A percentile compares a stretch with the other conserved stretches of the same genome.
Evolutionary conservation across 2,329 filamentous ascomycete genomes (phyloP).

Genomic region (Colletotrichum cereale): DNA sequence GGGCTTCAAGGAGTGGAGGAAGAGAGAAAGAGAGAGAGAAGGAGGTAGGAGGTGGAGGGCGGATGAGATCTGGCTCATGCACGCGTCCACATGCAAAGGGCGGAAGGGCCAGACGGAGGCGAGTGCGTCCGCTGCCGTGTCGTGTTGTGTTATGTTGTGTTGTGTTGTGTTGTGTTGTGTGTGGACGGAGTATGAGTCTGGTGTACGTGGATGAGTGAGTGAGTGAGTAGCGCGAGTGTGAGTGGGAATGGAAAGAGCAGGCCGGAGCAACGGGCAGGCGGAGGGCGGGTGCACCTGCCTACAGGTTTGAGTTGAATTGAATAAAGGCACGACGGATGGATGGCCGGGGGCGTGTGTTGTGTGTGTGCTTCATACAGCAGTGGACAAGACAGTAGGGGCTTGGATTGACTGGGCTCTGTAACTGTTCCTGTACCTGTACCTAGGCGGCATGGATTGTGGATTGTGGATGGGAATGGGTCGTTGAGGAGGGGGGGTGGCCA

Average conservation of each 20-base stretch:
- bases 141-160: not conserved
- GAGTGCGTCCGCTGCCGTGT: not conserved
- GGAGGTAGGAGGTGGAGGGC: constrained; percentile 20
- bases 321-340: not conserved
- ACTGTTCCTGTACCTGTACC: not conserved
- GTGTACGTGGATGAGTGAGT: not conserved
- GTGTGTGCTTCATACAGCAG: not conserved
- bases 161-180: not conserved
- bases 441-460: not conserved
- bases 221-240: not conserved
- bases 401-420: not conserved
- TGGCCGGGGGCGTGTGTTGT: not conserved
- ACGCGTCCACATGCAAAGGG: constrained; percentile 17
- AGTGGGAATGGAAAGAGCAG: constrained; percentile 1
- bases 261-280: constrained; percentile 3
- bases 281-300: constrained; percentile 1
- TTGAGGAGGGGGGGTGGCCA: not conserved
- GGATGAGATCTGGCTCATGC: constrained; percentile 28
- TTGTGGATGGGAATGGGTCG: not conserved
- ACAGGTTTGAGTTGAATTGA: not conserved
- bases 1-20: constrained; percentile 29
- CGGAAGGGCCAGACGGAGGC: not conserved
- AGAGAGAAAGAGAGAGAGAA: not conserved
- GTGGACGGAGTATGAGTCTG: not conserved
- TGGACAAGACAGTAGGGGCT: not conserved